These are phyloP conservation scores for Eimeria acervulina DNA, from an alignment of 169 alveolate species.

Conservation along the genomic window DNA sequence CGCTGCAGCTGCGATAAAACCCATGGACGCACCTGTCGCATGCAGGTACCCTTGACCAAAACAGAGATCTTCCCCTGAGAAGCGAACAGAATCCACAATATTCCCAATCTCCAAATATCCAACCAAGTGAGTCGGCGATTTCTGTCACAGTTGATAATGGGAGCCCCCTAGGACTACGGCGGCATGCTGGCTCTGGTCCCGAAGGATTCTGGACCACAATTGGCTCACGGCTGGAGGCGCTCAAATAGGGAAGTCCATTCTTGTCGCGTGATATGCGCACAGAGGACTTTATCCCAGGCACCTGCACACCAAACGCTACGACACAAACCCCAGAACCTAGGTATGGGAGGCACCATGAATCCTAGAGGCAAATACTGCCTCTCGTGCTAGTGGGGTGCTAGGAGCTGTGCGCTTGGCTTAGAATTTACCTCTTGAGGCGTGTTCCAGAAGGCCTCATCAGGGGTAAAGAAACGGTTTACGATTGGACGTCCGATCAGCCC, in stretches of 20 bases:
- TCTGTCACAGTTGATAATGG: background rate
- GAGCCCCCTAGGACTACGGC: background rate
- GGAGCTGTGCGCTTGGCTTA: background rate
- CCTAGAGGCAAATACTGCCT: background rate
- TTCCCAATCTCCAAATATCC: background rate
- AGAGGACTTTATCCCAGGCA: constrained; percentile 15
- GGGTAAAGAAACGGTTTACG: constrained; percentile 15
- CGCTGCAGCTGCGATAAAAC: background rate
- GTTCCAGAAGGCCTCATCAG: constrained; percentile 31
- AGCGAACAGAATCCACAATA: background rate
- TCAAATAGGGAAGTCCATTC: constrained; percentile 40
- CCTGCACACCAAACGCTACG: background rate
- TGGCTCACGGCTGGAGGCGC: constrained; percentile 62
- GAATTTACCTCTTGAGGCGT: constrained; percentile 18
- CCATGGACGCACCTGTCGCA: constrained; percentile 4
- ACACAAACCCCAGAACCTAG: background rate
- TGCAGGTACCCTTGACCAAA: constrained; percentile 53
- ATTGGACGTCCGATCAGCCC: constrained; percentile 31
- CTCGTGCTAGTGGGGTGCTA: background rate
- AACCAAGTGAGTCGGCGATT: background rate
- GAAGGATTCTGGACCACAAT: background rate
- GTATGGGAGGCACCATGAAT: background rate
- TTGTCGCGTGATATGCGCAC: background rate
- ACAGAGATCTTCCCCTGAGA: constrained; percentile 42
- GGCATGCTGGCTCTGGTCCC: background rate